phyloP scores from a whole-genome alignment of 305 asterid genomes.

The Fraxinus floribunda region DNA sequence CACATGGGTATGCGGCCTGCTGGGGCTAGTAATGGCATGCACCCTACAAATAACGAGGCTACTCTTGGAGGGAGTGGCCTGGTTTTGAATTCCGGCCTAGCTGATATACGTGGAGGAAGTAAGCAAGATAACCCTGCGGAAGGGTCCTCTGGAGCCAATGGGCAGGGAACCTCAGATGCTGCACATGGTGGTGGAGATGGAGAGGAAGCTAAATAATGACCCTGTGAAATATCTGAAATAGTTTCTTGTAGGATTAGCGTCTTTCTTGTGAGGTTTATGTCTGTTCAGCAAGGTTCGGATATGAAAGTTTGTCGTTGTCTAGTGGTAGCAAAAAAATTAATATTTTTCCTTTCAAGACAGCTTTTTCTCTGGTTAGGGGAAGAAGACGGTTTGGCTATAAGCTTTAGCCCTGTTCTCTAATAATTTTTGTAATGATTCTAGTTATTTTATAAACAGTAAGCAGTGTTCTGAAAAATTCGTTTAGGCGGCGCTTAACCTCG shows the following conservation, averaged over 20 bases:
- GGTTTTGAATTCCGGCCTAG: slow-evolving; percentile 32
- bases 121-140: slow-evolving; percentile 46
- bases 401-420: slow-evolving; percentile 10
- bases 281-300: not conserved
- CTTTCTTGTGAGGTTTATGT: slow-evolving; percentile 18
- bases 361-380: not conserved
- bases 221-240: not conserved
- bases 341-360: not conserved
- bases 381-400: not conserved
- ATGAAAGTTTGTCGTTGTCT: slow-evolving; percentile 17
- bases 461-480: too few relatives aligned
- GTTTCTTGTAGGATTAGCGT: slow-evolving; percentile 25
- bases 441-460: slow-evolving; percentile 11
- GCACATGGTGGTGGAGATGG: slow-evolving; percentile 38
- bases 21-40: slow-evolving; percentile 44
- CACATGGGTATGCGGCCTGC: slow-evolving; percentile 49
- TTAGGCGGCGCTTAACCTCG: too few relatives aligned
- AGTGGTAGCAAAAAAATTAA: slow-evolving; percentile 12
- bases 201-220: slow-evolving; percentile 48
- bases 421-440: slow-evolving; percentile 13
- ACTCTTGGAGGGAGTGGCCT: slow-evolving; percentile 41
- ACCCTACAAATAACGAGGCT: slow-evolving; percentile 32
- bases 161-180: slow-evolving; percentile 36
- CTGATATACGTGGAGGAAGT: slow-evolving; percentile 39
- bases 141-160: slow-evolving; percentile 39